These are phyloP conservation scores for Pyrus hybrid DNA, from an alignment of 331 rosid species.

Conservation along the genomic window DNA sequence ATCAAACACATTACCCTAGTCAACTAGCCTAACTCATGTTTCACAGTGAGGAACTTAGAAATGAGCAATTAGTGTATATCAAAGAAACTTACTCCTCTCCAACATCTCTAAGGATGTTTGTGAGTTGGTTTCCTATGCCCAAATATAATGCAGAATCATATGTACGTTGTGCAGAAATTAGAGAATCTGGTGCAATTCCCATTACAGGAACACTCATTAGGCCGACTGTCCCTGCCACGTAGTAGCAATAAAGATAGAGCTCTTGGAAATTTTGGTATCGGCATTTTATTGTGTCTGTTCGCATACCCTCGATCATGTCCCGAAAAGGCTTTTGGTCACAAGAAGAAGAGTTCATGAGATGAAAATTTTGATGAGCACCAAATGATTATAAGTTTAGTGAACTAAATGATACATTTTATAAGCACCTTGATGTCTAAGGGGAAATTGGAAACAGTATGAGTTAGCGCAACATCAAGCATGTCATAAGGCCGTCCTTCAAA, in stretches of 20 bases:
- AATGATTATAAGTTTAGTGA: background rate
- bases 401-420: background rate
- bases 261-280: conserved; percentile 60
- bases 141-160: conserved; percentile 58
- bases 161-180: conserved; percentile 37
- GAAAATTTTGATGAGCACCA: background rate
- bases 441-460: conserved; percentile 52
- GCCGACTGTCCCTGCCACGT: conserved; percentile 89
- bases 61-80: background rate
- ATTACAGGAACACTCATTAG: conserved; percentile 80
- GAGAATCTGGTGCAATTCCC: conserved; percentile 70
- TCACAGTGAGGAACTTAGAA: background rate
- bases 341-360: background rate
- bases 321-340: conserved; percentile 47
- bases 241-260: conserved; percentile 75
- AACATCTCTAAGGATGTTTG: conserved; percentile 88
- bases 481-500: conserved; percentile 68
- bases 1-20: too few species aligned
- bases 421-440: conserved; percentile 74
- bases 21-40: too few species aligned
- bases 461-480: conserved; percentile 67
- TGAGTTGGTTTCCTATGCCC: conserved; percentile 83
- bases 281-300: conserved; percentile 66
- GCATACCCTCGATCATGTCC: conserved; percentile 89
- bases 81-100: conserved; percentile 72